Evolutionary conservation across 345 rosid species (phyloP).

Genomic region (Sonneratia alba): DNA sequence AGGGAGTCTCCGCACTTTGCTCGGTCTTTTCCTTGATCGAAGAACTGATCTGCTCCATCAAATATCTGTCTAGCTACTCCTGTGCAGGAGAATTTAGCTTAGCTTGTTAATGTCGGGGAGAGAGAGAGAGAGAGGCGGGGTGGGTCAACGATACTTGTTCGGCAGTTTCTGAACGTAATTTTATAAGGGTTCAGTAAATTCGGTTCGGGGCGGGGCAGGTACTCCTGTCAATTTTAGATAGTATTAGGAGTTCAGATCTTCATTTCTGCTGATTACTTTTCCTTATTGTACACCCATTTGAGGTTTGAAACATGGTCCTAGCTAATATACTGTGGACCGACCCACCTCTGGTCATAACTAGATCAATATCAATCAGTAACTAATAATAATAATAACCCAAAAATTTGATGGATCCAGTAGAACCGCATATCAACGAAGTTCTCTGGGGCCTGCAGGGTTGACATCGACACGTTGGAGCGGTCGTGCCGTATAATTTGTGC

Average conservation of each 20-base stretch:
- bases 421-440: neutral
- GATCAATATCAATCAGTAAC: too few relatives aligned
- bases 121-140: neutral
- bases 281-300: neutral
- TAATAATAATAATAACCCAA: too few relatives aligned
- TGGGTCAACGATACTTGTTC: neutral
- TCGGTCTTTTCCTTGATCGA: neutral
- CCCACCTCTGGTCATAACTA: too few relatives aligned
- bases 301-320: too few relatives aligned
- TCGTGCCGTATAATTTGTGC: too few relatives aligned
- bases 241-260: too few relatives aligned
- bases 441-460: neutral
- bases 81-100: neutral
- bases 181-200: neutral
- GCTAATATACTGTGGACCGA: too few relatives aligned
- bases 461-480: neutral
- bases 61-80: neutral
- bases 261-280: too few relatives aligned
- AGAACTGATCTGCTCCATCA: neutral
- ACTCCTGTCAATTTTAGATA: too few relatives aligned
- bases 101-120: neutral
- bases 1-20: slow-evolving; percentile 1
- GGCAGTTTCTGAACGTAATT: neutral
- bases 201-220: too few relatives aligned
- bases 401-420: too few relatives aligned